Percentiles rank a stretch among this genome's conserved stretches.
These are phyloP conservation scores for Fusarium luffae DNA, from an alignment of 2,329 filamentous ascomycete genomes.

Conservation along the genomic window DNA sequence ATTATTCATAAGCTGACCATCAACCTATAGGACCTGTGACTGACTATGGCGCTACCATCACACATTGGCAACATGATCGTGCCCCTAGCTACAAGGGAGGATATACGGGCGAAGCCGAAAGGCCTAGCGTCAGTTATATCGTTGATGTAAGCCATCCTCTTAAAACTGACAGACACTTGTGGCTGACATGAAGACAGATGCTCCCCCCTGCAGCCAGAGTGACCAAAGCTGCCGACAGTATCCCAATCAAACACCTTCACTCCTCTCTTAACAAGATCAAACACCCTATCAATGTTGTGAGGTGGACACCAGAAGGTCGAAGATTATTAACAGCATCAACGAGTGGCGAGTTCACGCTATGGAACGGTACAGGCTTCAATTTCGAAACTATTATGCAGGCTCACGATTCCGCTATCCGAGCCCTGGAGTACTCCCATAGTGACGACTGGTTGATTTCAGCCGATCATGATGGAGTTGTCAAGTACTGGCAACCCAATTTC, in stretches of 20 bases:
- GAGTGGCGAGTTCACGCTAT: slow-evolving; percentile 97
- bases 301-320: slow-evolving; percentile 97
- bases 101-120: slow-evolving; percentile 79
- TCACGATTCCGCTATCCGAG: slow-evolving; percentile 87
- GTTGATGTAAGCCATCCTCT: slow-evolving; percentile 73
- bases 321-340: slow-evolving; percentile 92
- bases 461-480: slow-evolving; percentile 93
- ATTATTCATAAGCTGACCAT: slow-evolving; percentile 34
- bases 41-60: slow-evolving; percentile 90
- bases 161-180: slow-evolving; percentile 9
- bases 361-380: slow-evolving; percentile 99
- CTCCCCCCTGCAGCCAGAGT: slow-evolving; percentile 82
- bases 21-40: slow-evolving; percentile 79
- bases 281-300: slow-evolving; percentile 95
- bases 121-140: slow-evolving; percentile 89
- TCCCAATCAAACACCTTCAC: slow-evolving; percentile 95
- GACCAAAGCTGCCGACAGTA: slow-evolving; percentile 81
- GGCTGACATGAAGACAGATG: slow-evolving; percentile 67
- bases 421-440: slow-evolving; percentile 89
- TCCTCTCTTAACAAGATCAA: slow-evolving; percentile 99
- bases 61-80: slow-evolving; percentile 90
- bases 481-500: slow-evolving; percentile 99
- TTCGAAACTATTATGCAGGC: slow-evolving; percentile 99
- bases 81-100: slow-evolving; percentile 74
- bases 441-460: slow-evolving; percentile 97